Evolutionary conservation across 139 green algal species (phyloP).

Genomic region (Coelastrella sp.): DNA sequence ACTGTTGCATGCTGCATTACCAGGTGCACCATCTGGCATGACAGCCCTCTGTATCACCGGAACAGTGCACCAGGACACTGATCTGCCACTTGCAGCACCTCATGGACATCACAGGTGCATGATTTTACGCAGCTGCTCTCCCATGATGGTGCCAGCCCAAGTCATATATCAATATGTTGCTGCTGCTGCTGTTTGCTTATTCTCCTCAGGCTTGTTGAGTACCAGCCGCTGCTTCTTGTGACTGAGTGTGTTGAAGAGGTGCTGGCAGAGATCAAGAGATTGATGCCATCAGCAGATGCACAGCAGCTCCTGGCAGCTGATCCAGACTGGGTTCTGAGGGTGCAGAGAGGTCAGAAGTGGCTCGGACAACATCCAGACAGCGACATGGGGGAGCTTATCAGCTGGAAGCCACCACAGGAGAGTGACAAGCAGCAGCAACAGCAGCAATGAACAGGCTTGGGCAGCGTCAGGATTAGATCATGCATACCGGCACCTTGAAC

Average conservation of each 20-base stretch:
- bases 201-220: constrained; percentile 11
- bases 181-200: background rate
- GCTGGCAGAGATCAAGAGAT: constrained; percentile 16
- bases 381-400: constrained; percentile 11
- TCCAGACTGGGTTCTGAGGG: constrained; percentile 22
- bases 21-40: too few relatives aligned
- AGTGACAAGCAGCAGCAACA: constrained; percentile 1
- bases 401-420: constrained; percentile 7
- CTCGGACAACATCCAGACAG: constrained; percentile 31
- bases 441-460: background rate
- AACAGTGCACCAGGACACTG: too few relatives aligned
- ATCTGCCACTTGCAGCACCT: too few relatives aligned
- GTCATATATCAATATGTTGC: background rate
- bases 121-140: too few relatives aligned
- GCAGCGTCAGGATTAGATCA: background rate
- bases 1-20: too few relatives aligned
- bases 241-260: constrained; percentile 37
- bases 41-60: too few relatives aligned
- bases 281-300: constrained; percentile 15
- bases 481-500: too few relatives aligned
- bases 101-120: too few relatives aligned
- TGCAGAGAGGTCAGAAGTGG: constrained; percentile 32
- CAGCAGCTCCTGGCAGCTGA: constrained; percentile 12
- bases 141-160: too few relatives aligned
- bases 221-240: constrained; percentile 33